Evolutionary conservation across 2,329 filamentous ascomycete genomes (phyloP).

Genomic region (Colletotrichum theobromicola): DNA sequence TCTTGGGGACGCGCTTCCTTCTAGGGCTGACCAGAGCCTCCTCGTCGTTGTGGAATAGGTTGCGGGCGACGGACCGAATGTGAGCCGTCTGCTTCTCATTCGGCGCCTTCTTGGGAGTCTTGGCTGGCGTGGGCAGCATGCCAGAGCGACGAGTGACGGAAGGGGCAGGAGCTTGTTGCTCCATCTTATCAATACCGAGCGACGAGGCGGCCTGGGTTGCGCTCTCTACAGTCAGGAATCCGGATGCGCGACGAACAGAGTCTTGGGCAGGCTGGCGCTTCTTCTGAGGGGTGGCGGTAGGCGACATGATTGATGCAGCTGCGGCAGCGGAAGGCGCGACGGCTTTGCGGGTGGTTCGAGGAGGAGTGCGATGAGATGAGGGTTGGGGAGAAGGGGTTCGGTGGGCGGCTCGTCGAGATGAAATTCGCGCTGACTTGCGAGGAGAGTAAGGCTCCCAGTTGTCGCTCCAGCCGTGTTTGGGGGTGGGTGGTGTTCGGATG

Average conservation of each 20-base stretch:
- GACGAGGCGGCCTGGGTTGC: conserved; percentile 47
- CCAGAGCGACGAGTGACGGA: conserved; percentile 41
- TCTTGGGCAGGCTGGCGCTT: conserved; percentile 53
- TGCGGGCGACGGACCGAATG: conserved; percentile 62
- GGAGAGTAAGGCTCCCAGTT: conserved; percentile 76
- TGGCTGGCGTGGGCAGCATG: conserved; percentile 79
- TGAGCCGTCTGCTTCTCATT: conserved; percentile 54
- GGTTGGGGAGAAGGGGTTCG: conserved; percentile 61
- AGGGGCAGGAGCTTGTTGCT: background rate
- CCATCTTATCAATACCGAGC: conserved; percentile 38
- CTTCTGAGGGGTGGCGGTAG: conserved; percentile 41
- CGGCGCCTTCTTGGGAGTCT: conserved; percentile 73
- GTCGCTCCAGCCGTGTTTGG: conserved; percentile 71
- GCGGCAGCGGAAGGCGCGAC: conserved; percentile 24
- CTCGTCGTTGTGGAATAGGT: conserved; percentile 65
- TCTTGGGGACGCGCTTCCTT: conserved; percentile 60
- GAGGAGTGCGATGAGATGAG: conserved; percentile 39
- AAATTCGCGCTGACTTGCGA: conserved; percentile 71
- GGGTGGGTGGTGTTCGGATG: conserved; percentile 72
- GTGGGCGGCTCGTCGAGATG: conserved; percentile 54
- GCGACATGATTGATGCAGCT: conserved; percentile 29
- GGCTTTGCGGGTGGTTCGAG: conserved; percentile 36
- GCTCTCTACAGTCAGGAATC: conserved; percentile 47
- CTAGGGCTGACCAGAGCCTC: conserved; percentile 63
- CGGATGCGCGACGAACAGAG: conserved; percentile 51